Evolutionary conservation across 495 filamentous ascomycete genomes (phyloP), one percentile per base, ranked within the genome.

Genomic region (Podospora tetraspora): DNA sequence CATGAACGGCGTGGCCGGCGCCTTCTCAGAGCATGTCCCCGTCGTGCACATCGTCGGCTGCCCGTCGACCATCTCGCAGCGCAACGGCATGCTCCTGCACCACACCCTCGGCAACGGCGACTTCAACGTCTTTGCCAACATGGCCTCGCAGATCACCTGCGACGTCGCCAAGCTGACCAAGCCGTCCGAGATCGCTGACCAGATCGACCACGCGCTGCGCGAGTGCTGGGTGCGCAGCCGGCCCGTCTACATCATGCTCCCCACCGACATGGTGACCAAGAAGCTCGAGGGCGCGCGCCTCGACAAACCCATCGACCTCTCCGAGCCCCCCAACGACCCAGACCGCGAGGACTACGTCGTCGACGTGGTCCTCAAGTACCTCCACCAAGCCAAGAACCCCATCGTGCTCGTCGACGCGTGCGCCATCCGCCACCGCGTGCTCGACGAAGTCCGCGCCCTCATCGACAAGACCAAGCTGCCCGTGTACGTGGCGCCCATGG

Each of bases 101-200:
- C 94, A 98, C 78, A 96, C 94, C 1, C 88, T 98, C 16, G 94
- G 93, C 34, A 95, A 97, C 74, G 94, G 94, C 30, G 90, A 95
- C 75, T 95, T 91, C 78, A 87, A 90, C 66, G 91, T 91, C n/a
- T 97, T 95, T 74, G 81, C 86, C 69, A 84, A 89, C 68, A 97
- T 97, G 90, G 90, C 83, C 74, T 79, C 80, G 16, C 79, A 85
- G 24, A 89, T 97, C 69, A 90, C 92, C 7, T 91, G 88, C 75
- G 85, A 87, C 32, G 81, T 88, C 34, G 88, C 89, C 11, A 86
- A 86, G 30, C 83, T 98, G 60, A 88, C 87, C 65, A 84, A 94
- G 56, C 85, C 88, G 1, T 72, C 81, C 62, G 88, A 93, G 66
- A 90, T 90, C 21, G 86, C 91, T 6, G 80, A 81, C 16, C 86